These are phyloP conservation scores for Stevia rebaudiana DNA, from an alignment of 140 eudicot genomes.

Conservation along the genomic window DNA sequence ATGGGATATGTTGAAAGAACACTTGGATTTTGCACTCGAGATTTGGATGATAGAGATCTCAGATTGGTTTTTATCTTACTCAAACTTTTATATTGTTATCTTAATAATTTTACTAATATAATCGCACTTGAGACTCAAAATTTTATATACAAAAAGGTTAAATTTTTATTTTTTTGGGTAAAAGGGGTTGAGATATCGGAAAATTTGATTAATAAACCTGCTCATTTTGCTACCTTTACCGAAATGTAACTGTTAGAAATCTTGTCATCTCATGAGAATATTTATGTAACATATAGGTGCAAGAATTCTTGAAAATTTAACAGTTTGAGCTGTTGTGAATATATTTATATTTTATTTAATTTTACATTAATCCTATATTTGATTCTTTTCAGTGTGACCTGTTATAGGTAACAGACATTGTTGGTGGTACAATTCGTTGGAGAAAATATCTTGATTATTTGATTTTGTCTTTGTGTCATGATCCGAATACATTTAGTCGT, in stretches of 20 bases:
- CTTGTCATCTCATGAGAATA: neutral
- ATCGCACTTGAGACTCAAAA: neutral
- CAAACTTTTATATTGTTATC: neutral
- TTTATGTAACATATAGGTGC: neutral
- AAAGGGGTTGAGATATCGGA: neutral
- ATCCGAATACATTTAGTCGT: constrained; percentile 50
- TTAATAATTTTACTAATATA: neutral
- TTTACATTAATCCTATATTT: neutral
- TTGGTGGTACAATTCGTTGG: constrained; percentile 95
- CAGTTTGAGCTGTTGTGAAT: neutral
- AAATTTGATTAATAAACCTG: neutral
- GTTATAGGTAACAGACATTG: constrained; percentile 78
- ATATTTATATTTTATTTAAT: neutral
- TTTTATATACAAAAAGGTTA: neutral
- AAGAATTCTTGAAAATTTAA: neutral
- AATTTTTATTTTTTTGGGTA: neutral
- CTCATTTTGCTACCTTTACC: neutral
- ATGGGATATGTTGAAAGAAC: constrained; percentile 97
- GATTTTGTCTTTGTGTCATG: constrained; percentile 67
- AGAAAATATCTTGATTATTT: constrained; percentile 85
- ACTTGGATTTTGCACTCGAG: constrained; percentile 88
- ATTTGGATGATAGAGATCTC: constrained; percentile 82
- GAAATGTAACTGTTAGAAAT: neutral
- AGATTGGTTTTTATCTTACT: constrained; percentile 52
- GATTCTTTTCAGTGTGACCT: neutral